Conservation (phyloP, 2,329 filamentous ascomycete genomes). For the Ophiosphaerella korrae region DNA sequence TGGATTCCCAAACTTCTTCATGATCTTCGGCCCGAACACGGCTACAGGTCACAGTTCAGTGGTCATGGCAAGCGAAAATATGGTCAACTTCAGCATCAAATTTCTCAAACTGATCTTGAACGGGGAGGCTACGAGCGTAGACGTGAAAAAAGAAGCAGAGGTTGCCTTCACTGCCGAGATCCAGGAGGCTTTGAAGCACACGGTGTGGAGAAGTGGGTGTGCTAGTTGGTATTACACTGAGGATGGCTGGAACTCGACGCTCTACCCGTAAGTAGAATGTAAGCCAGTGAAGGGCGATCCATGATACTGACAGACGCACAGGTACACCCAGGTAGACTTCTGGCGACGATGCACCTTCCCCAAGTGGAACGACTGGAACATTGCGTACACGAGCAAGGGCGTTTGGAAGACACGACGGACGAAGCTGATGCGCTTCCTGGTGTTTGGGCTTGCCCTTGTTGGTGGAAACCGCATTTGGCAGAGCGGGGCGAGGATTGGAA, state of each 20-base stretch:
- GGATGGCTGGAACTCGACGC: conserved; percentile 81
- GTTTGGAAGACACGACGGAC: conserved; percentile 37
- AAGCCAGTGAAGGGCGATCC: conserved; percentile 7
- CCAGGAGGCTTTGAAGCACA: conserved; percentile 50
- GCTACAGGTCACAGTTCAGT: conserved; percentile 66
- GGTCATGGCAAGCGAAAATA: conserved; percentile 65
- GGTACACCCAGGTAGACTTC: conserved; percentile 59
- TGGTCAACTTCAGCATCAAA: conserved; percentile 63
- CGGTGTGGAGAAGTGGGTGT: conserved; percentile 58
- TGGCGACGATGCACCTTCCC: conserved; percentile 58
- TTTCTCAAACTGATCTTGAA: conserved; percentile 69
- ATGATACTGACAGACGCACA: conserved; percentile 20
- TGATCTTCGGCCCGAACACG: conserved; percentile 67
- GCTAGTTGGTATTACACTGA: conserved; percentile 72
- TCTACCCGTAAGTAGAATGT: conserved; percentile 52
- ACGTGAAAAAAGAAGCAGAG: conserved; percentile 76
- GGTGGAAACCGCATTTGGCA: conserved; percentile 31
- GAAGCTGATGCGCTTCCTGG: conserved; percentile 20
- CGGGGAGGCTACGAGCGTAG: conserved; percentile 94
- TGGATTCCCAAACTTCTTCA: conserved; percentile 66
- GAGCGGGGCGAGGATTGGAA: conserved; percentile 27
- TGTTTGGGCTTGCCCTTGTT: conserved; percentile 24
- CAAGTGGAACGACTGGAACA: conserved; percentile 60
- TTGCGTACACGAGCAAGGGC: conserved; percentile 57
- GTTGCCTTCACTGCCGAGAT: conserved; percentile 62